phyloP scores from a whole-genome alignment of 1,284 basidiomycete species.

The Leccinum pallidistipes region DNA sequence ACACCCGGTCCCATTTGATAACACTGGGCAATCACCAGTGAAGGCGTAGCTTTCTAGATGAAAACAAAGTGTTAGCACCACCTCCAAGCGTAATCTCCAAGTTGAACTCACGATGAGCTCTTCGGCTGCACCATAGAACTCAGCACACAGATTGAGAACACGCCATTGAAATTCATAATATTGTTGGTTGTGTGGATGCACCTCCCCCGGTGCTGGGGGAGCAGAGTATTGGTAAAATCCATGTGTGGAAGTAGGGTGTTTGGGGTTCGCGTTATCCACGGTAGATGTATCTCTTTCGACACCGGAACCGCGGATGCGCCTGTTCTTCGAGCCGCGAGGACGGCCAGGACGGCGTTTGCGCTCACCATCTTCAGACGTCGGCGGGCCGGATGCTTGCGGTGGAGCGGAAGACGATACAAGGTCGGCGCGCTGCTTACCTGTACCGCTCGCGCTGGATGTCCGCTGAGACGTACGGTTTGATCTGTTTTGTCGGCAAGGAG shows the following conservation, averaged over 20 bases:
- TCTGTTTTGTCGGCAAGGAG: conserved; percentile 13
- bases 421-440: conserved; percentile 23
- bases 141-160: conserved; percentile 74
- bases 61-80: conserved; percentile 10
- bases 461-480: conserved; percentile 25
- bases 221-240: conserved; percentile 34
- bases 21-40: conserved; percentile 73
- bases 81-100: conserved; percentile 11
- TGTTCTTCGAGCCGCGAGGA: conserved; percentile 73
- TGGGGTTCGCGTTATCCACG: conserved; percentile 18
- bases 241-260: conserved; percentile 18
- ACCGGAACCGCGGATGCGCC: conserved; percentile 45
- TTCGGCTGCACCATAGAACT: conserved; percentile 82
- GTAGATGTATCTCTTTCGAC: conserved; percentile 28
- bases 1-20: conserved; percentile 68
- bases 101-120: conserved; percentile 68
- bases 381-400: conserved; percentile 21
- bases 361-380: conserved; percentile 28
- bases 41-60: conserved; percentile 66
- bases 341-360: conserved; percentile 70
- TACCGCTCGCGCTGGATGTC: conserved; percentile 14
- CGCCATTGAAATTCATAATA: conserved; percentile 86
- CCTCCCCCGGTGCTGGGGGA: conserved; percentile 39
- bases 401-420: conserved; percentile 15
- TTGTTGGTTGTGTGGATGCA: conserved; percentile 66